Evolutionary conservation across 805 yeast genomes (phyloP), one percentile per base, ranked within the genome.

Genomic region (Hanseniaspora guilliermondii): DNA sequence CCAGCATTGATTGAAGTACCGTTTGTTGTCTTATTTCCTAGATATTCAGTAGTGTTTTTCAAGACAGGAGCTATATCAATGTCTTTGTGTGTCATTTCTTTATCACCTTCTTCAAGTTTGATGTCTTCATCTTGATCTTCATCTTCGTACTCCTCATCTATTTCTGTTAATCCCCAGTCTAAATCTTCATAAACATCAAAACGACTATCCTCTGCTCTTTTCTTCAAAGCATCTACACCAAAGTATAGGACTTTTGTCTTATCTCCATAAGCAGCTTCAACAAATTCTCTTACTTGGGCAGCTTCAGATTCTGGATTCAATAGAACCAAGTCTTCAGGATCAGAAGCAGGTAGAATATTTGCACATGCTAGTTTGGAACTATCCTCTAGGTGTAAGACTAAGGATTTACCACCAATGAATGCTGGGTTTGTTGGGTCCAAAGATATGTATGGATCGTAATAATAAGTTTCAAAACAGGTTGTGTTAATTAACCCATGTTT

Each of bases 401-500:
- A 66, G 2, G 86, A 73, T 56, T 69, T 72, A 21, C 81, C 82
- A 56, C 82, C 77, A 60, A 83, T 71, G 61, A 74, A 78, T n/a
- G 85, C 74, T 45, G 76, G 74, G 47, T 78, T 73, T 47, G 68
- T 65, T 37, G 76, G 76, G 61, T 80, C 74, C 65, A 83, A 73
- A 0, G 88, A 80, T 53, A 84, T 65, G 65, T 75, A 83, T 6
- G 82, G 83, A 62, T 84, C 89, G 56, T 73, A 68, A 64, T 80
- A 84, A 56, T 73, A 72, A 30, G 78, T 70, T 65, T 81, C 83
- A 65, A 77, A 81, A 64, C 87, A 82, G 12, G 86, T 82, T 21
- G 85, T 74, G 63, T 82, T 75, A 62, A 84, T 80, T 68, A 70
- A 75, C 12, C 91, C 91, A 66, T 83, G 88, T 65, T 83, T 83